Conservation (phyloP, 495 filamentous ascomycete genomes). For the Chaetomidium leptoderma region DNA sequence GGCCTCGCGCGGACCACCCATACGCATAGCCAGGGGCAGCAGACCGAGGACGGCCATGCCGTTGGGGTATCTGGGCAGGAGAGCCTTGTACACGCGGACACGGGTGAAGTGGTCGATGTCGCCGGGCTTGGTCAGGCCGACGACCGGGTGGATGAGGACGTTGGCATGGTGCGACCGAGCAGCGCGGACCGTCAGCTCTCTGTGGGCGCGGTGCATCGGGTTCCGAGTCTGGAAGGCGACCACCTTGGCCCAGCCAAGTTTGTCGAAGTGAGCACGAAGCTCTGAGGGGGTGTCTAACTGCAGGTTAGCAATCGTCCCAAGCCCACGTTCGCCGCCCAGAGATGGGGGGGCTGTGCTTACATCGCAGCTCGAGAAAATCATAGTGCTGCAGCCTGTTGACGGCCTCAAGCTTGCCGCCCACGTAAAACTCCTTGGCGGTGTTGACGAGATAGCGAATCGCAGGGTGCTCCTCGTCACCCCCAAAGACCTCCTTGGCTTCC, state of each 20-base stretch:
- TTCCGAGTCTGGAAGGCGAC: slow-evolving; percentile 99
- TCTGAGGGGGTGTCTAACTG: slow-evolving; percentile 85
- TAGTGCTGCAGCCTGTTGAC: slow-evolving; percentile 95
- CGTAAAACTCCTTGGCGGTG: slow-evolving; percentile 78
- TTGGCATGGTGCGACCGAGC: slow-evolving; percentile 93
- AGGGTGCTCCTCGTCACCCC: slow-evolving; percentile 88
- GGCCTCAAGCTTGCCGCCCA: slow-evolving; percentile 92
- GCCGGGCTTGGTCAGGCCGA: slow-evolving; percentile 96
- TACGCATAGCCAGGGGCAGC: slow-evolving; percentile 94
- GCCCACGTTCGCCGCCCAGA: background rate
- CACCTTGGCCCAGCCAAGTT: slow-evolving; percentile 94
- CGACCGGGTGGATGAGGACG: slow-evolving; percentile 97
- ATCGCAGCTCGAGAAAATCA: slow-evolving; percentile 95
- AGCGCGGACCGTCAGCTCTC: slow-evolving; percentile 94
- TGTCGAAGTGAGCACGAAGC: slow-evolving; percentile 94
- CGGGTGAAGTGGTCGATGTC: slow-evolving; percentile 99
- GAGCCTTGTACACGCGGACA: slow-evolving; percentile 95
- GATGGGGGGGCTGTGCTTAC: slow-evolving; percentile 38
- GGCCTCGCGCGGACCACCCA: slow-evolving; percentile 96
- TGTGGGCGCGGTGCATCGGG: slow-evolving; percentile 97
- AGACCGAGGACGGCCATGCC: slow-evolving; percentile 98
- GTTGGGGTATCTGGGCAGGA: slow-evolving; percentile 96
- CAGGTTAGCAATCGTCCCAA: slow-evolving; percentile 7
- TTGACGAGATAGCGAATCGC: slow-evolving; percentile 84
- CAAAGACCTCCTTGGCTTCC: slow-evolving; percentile 92